Evolutionary conservation across 2,329 filamentous ascomycete species (phyloP).

Genomic region (Cadophora sp.): DNA sequence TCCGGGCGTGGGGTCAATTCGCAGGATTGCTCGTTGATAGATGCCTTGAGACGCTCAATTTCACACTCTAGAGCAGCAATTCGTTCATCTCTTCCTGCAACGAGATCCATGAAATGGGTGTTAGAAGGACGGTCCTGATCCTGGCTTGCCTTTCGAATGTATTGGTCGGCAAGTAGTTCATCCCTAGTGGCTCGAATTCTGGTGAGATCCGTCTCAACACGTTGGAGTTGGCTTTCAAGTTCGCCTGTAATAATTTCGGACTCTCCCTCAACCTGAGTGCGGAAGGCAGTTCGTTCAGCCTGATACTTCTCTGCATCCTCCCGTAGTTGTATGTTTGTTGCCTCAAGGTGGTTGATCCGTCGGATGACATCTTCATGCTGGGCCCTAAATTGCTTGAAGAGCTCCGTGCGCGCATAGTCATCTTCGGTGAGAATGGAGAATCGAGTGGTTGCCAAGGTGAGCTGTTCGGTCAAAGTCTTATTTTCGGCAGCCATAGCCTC

Average conservation of each 20-base stretch:
- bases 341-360: constrained; percentile 89
- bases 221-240: constrained; percentile 80
- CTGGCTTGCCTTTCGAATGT: constrained; percentile 78
- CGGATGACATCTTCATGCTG: constrained; percentile 94
- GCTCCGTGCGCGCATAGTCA: constrained; percentile 89
- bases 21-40: constrained; percentile 55
- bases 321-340: constrained; percentile 81
- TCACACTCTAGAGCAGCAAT: constrained; percentile 86
- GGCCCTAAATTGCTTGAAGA: constrained; percentile 89
- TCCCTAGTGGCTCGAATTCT: constrained; percentile 85
- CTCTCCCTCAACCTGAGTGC: constrained; percentile 82
- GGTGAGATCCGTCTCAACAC: constrained; percentile 83
- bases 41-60: constrained; percentile 70
- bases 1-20: constrained; percentile 52
- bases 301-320: constrained; percentile 87
- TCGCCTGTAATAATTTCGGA: constrained; percentile 75
- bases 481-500: constrained; percentile 81
- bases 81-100: constrained; percentile 78
- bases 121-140: constrained; percentile 76
- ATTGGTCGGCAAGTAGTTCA: constrained; percentile 82
- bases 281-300: constrained; percentile 83
- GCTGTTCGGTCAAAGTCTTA: constrained; percentile 75
- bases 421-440: constrained; percentile 83
- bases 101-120: constrained; percentile 80
- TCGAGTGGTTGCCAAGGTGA: constrained; percentile 73